A percentile compares a stretch with the other conserved stretches of the same genome.
These are phyloP conservation scores for Termitomyces sp. DNA, from an alignment of 768 basidiomycete species.

Conservation along the genomic window DNA sequence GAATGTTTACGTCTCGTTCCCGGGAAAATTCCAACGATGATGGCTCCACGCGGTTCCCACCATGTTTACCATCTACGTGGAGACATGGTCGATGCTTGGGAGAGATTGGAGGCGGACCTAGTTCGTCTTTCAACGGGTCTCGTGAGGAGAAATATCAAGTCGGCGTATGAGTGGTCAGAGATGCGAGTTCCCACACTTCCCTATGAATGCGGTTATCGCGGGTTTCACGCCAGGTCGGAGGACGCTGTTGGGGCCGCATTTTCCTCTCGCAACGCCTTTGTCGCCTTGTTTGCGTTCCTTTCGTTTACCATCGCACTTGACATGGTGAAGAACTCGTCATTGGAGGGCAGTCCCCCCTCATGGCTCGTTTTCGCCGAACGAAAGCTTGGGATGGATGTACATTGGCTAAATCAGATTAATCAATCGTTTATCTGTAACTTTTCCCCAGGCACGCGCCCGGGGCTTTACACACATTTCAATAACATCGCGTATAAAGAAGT, in stretches of 20 bases:
- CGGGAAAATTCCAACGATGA: not conserved
- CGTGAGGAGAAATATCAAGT: not conserved
- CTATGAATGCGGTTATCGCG: not conserved
- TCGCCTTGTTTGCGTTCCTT: not conserved
- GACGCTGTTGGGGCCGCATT: not conserved
- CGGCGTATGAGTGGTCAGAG: not conserved
- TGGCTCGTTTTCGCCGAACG: constrained; percentile 1
- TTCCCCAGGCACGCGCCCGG: not conserved
- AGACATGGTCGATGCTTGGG: not conserved
- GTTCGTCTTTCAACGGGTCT: not conserved
- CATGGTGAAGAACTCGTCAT: not conserved
- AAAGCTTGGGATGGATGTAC: not conserved
- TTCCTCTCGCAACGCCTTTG: not conserved
- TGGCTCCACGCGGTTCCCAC: not conserved
- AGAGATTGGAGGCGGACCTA: not conserved
- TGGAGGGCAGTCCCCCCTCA: not conserved
- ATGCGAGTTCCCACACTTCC: not conserved
- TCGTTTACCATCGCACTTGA: constrained; percentile 5
- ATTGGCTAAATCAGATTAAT: not conserved
- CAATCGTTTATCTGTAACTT: constrained; percentile 1
- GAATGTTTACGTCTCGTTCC: not conserved
- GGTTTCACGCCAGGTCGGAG: not conserved
- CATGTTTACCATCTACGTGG: not conserved
- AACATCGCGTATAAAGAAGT: not conserved
- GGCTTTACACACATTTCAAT: not conserved